A percentile compares a stretch with the other conserved stretches of the same genome.
These are phyloP conservation scores for Mycosphaerella sp. DNA, from an alignment of 2,329 filamentous ascomycete genomes.

Conservation along the genomic window DNA sequence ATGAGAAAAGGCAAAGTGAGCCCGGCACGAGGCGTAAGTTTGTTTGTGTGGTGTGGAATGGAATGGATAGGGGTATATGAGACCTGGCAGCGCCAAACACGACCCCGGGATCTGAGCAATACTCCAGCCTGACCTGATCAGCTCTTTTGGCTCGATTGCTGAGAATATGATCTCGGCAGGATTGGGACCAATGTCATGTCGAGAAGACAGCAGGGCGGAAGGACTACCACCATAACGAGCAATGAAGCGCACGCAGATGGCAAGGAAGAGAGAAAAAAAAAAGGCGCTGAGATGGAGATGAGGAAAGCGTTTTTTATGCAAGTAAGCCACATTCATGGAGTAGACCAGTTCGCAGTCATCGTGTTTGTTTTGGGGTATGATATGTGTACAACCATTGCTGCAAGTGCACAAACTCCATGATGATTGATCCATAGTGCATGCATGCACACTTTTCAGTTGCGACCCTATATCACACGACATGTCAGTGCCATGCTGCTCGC, in stretches of 20 bases:
- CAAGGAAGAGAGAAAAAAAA: not conserved
- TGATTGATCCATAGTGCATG: not conserved
- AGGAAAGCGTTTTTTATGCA: not conserved
- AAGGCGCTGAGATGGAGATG: not conserved
- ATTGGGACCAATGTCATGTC: not conserved
- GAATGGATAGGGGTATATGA: too few species aligned
- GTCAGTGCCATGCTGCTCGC: slow-evolving; percentile 1
- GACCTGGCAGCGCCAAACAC: slow-evolving; percentile 5
- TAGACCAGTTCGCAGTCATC: slow-evolving; percentile 2
- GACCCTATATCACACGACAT: slow-evolving; percentile 15
- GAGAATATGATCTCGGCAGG: not conserved
- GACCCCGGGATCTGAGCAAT: slow-evolving; percentile 14
- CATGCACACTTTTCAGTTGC: slow-evolving; percentile 18
- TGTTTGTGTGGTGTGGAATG: too few species aligned
- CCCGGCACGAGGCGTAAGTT: too few species aligned
- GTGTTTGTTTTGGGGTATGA: slow-evolving; percentile 15
- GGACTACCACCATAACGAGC: too few species aligned
- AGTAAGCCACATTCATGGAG: not conserved
- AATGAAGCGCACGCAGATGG: not conserved
- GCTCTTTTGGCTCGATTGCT: not conserved
- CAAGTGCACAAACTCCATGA: not conserved
- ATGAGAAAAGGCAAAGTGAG: too few species aligned
- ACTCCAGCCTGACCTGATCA: slow-evolving; percentile 7
- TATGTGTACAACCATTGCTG: slow-evolving; percentile 24
- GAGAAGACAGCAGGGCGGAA: too few species aligned